Evolutionary conservation across 2,329 filamentous ascomycete species (phyloP).

Genomic region (Colletotrichum sp.): DNA sequence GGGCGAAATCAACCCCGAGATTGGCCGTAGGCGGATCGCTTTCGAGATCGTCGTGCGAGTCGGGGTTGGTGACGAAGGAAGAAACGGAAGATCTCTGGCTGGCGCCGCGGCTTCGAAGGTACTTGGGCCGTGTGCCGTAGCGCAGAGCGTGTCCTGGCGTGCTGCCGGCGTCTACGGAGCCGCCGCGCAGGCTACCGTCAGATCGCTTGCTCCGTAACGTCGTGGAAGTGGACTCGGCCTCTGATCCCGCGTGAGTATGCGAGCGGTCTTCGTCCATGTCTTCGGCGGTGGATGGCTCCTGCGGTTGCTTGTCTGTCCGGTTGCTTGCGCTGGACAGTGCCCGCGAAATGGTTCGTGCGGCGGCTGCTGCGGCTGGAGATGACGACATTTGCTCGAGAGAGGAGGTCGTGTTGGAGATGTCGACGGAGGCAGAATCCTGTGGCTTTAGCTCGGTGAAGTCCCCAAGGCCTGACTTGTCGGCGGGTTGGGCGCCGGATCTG

Average conservation of each 20-base stretch:
- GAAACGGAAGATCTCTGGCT: conserved; percentile 68
- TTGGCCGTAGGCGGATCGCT: conserved; percentile 74
- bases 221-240: conserved; percentile 25
- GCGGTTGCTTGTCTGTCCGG: conserved; percentile 25
- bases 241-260: conserved; percentile 33
- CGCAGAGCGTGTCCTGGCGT: conserved; percentile 53
- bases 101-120: conserved; percentile 60
- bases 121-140: conserved; percentile 57
- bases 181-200: conserved; percentile 34
- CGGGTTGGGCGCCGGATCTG: neutral
- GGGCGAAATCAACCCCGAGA: conserved; percentile 74
- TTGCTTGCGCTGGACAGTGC: conserved; percentile 52
- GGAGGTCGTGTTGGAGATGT: conserved; percentile 50
- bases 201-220: conserved; percentile 36
- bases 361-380: conserved; percentile 61
- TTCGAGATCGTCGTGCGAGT: conserved; percentile 64
- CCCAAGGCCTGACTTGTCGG: neutral
- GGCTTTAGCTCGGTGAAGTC: conserved; percentile 16
- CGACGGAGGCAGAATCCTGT: conserved; percentile 30
- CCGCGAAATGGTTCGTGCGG: conserved; percentile 58
- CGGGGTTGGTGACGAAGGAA: conserved; percentile 60
- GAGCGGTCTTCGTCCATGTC: conserved; percentile 31
- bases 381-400: conserved; percentile 60
- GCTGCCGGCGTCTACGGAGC: conserved; percentile 47
- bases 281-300: conserved; percentile 25